phyloP scores from a whole-genome alignment of 2,329 filamentous ascomycete genomes.

The Dothideomycetes sp. region DNA sequence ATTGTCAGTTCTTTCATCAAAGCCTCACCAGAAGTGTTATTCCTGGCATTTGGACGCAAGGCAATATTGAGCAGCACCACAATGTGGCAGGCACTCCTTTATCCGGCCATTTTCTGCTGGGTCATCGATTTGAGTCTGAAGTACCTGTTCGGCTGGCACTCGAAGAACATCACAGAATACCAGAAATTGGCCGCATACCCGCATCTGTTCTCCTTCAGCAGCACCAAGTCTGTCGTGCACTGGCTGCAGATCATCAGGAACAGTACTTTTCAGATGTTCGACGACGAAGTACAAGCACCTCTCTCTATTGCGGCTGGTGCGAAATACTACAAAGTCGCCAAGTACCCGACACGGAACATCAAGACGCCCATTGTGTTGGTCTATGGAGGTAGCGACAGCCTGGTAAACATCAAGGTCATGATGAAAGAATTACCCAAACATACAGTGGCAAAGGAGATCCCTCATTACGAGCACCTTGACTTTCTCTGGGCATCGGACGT shows the following conservation, averaged over 20 bases:
- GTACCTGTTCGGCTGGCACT: conserved; percentile 85
- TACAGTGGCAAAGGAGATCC: conserved; percentile 76
- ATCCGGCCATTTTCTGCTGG: conserved; percentile 84
- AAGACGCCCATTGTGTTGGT: conserved; percentile 88
- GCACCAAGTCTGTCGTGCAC: conserved; percentile 92
- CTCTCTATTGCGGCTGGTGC: conserved; percentile 58
- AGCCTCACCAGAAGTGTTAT: conserved; percentile 83
- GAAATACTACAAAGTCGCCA: conserved; percentile 92
- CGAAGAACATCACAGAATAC: conserved; percentile 67
- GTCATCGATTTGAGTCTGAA: conserved; percentile 71
- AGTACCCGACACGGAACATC: conserved; percentile 94
- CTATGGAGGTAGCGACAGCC: conserved; percentile 85
- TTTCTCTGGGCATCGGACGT: conserved; percentile 91
- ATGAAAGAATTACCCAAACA: conserved; percentile 73
- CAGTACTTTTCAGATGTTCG: conserved; percentile 95
- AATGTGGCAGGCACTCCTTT: conserved; percentile 95
- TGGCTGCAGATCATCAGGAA: conserved; percentile 99
- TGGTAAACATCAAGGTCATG: conserved; percentile 92
- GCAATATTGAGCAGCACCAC: conserved; percentile 87
- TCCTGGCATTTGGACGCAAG: conserved; percentile 81
- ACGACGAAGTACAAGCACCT: conserved; percentile 79
- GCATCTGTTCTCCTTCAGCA: conserved; percentile 92
- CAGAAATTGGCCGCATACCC: conserved; percentile 95
- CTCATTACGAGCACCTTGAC: conserved; percentile 92
- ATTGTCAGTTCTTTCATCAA: conserved; percentile 90